Conservation (phyloP, 208 protist species). For the Crithidia expoeki region DNA sequence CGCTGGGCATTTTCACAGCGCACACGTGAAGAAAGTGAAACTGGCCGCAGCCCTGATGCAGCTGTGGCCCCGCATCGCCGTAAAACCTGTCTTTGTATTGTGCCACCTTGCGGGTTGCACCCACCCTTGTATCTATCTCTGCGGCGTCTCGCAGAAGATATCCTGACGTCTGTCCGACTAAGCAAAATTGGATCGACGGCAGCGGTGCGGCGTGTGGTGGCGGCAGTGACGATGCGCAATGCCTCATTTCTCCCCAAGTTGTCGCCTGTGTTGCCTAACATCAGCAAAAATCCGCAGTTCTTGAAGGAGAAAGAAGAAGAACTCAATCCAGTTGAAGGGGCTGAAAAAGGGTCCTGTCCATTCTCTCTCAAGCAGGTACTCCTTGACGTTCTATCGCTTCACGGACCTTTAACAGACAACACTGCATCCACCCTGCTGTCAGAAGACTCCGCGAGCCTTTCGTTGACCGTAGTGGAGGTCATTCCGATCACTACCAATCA, state of each 20-base stretch:
- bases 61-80: too few relatives aligned
- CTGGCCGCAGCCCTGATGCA: neutral
- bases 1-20: neutral
- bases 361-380: slow-evolving; percentile 3
- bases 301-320: neutral
- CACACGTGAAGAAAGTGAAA: too few relatives aligned
- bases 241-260: neutral
- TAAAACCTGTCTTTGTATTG: slow-evolving; percentile 1
- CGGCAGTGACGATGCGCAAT: neutral
- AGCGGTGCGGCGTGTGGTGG: slow-evolving; percentile 11
- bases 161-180: slow-evolving; percentile 18
- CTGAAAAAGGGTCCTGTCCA: neutral
- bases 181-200: slow-evolving; percentile 1
- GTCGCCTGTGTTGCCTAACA: neutral
- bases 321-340: neutral
- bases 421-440: neutral
- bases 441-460: neutral
- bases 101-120: slow-evolving; percentile 14
- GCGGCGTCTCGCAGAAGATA: slow-evolving; percentile 21
- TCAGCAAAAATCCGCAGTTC: neutral
- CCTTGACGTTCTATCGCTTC: neutral
- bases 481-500: neutral
- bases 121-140: slow-evolving; percentile 20
- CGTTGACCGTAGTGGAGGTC: neutral
- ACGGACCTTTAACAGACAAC: neutral